These are phyloP conservation scores for Plectosphaerella plurivora DNA, from an alignment of 2,329 filamentous ascomycete species.

Conservation along the genomic window DNA sequence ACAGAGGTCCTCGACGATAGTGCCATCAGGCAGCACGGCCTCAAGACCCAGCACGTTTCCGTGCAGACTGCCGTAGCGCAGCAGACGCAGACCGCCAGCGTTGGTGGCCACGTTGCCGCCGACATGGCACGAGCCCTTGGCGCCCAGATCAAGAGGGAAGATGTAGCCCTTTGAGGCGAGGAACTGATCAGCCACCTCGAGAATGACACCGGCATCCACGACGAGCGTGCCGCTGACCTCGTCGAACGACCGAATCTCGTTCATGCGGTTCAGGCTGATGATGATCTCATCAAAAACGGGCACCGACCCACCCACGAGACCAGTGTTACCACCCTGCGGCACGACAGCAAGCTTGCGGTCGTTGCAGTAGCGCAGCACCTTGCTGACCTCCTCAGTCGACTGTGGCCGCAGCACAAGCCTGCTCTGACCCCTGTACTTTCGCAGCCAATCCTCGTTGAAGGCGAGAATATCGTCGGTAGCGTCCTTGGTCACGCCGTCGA, in stretches of 20 bases:
- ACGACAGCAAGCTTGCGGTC: conserved; percentile 88
- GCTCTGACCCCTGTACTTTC: conserved; percentile 91
- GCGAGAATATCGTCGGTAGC: conserved; percentile 75
- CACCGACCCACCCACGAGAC: conserved; percentile 89
- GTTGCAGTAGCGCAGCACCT: conserved; percentile 92
- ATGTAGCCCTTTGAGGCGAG: conserved; percentile 80
- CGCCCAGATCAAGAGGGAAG: conserved; percentile 94
- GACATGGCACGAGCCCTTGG: conserved; percentile 94
- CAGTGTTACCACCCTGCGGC: conserved; percentile 95
- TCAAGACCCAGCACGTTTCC: conserved; percentile 90
- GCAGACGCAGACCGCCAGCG: conserved; percentile 81
- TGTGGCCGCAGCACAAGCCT: conserved; percentile 82
- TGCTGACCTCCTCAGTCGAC: conserved; percentile 82
- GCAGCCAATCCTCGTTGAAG: conserved; percentile 99
- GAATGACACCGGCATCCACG: conserved; percentile 83
- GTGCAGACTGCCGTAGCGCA: conserved; percentile 92
- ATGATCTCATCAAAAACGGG: conserved; percentile 99
- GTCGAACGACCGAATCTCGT: conserved; percentile 86
- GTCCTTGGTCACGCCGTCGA: conserved; percentile 76
- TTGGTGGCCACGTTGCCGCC: conserved; percentile 96
- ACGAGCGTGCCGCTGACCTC: conserved; percentile 88
- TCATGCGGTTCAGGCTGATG: conserved; percentile 86
- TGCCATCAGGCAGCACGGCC: conserved; percentile 89
- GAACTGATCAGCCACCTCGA: conserved; percentile 84
- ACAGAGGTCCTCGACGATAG: conserved; percentile 82